Evolutionary conservation across 768 basidiomycete species (phyloP).

Genomic region (Crassisporium funariophilum): DNA sequence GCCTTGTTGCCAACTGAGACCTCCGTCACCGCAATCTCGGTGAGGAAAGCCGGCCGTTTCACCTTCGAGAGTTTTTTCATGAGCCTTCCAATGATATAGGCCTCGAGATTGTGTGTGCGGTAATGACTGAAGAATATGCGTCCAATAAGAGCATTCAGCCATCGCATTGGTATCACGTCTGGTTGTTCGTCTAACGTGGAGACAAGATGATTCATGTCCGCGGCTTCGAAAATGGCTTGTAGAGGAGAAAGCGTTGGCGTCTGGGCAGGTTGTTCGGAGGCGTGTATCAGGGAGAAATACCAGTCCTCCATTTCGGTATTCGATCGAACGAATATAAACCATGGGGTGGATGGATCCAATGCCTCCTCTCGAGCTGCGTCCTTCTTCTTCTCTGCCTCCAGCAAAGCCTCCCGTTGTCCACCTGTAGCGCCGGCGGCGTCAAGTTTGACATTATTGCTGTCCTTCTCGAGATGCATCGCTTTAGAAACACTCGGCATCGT

Average conservation of each 20-base stretch:
- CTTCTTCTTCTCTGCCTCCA: constrained; percentile 43
- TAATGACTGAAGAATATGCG: constrained; percentile 93
- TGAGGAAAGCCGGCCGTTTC: constrained; percentile 84
- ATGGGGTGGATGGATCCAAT: constrained; percentile 60
- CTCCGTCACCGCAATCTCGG: constrained; percentile 83
- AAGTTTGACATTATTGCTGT: constrained; percentile 31
- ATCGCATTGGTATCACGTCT: constrained; percentile 95
- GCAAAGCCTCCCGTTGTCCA: constrained; percentile 34
- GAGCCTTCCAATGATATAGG: constrained; percentile 80
- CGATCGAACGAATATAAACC: constrained; percentile 92
- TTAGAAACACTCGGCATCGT: constrained; percentile 52
- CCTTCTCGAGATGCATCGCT: constrained; percentile 48
- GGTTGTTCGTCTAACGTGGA: constrained; percentile 88
- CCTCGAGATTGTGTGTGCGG: constrained; percentile 78
- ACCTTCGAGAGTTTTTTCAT: constrained; percentile 95
- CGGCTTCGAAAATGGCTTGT: constrained; percentile 64
- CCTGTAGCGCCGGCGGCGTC: constrained; percentile 26
- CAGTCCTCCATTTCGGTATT: constrained; percentile 97
- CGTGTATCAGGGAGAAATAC: constrained; percentile 82
- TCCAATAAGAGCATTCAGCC: constrained; percentile 94
- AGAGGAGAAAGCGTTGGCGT: constrained; percentile 63
- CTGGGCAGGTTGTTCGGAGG: constrained; percentile 63
- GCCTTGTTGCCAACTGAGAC: constrained; percentile 85
- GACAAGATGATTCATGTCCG: constrained; percentile 84
- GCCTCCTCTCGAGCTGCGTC: constrained; percentile 54